Conservation (phyloP, 1,139 yeast species). For the Diutina pseudorugosa region DNA sequence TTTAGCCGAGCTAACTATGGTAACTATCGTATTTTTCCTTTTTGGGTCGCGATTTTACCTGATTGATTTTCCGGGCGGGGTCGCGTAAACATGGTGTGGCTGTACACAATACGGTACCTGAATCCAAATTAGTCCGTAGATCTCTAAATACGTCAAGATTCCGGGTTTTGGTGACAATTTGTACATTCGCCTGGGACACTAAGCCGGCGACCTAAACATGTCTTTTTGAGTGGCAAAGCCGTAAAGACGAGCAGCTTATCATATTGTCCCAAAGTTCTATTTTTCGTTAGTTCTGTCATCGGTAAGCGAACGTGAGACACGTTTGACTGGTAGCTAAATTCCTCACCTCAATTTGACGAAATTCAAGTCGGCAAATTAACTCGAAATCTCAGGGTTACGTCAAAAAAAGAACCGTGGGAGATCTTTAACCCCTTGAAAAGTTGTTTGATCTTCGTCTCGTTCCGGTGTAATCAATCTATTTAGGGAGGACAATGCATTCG, state of each 20-base stretch:
- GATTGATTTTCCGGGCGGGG: neutral
- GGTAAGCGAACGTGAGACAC: too few relatives aligned
- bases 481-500: neutral
- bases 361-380: too few relatives aligned
- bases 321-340: too few relatives aligned
- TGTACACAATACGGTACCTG: neutral
- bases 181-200: too few relatives aligned
- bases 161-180: neutral
- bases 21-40: neutral
- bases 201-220: too few relatives aligned
- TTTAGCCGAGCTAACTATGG: too few relatives aligned
- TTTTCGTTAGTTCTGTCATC: too few relatives aligned
- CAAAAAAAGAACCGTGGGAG: neutral
- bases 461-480: neutral
- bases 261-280: too few relatives aligned
- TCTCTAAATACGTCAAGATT: neutral
- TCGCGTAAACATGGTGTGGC: neutral
- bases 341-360: too few relatives aligned
- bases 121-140: neutral
- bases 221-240: too few relatives aligned
- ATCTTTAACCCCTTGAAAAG: neutral
- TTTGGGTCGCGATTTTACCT: neutral
- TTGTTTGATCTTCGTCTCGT: neutral
- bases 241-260: too few relatives aligned
- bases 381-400: too few relatives aligned